Conservation (phyloP, 2,329 filamentous ascomycete genomes). For the Boeremia exigua region DNA sequence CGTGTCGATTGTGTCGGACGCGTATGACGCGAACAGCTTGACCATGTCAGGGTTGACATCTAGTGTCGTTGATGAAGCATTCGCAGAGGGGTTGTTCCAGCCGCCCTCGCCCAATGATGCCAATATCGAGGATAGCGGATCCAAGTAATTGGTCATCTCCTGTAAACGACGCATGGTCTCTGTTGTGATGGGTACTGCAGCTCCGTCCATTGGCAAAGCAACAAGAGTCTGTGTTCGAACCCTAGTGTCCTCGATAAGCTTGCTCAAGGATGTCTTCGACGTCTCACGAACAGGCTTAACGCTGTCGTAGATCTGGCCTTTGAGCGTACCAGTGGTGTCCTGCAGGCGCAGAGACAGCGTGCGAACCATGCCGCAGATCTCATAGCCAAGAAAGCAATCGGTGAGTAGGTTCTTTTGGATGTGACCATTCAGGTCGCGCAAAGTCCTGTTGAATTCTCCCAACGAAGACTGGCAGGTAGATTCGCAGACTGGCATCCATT, state of each 20-base stretch:
- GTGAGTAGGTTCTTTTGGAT: constrained; percentile 85
- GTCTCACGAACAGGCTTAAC: constrained; percentile 91
- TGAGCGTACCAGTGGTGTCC: constrained; percentile 82
- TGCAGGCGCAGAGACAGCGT: constrained; percentile 80
- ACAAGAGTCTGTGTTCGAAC: constrained; percentile 70
- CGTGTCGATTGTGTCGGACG: constrained; percentile 83
- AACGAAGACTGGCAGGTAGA: constrained; percentile 79
- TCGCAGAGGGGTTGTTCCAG: constrained; percentile 66
- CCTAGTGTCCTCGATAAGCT: constrained; percentile 83
- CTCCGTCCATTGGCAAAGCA: constrained; percentile 77
- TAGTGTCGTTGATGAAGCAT: constrained; percentile 68
- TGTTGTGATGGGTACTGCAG: constrained; percentile 75
- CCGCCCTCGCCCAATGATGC: constrained; percentile 91
- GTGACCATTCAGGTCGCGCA: constrained; percentile 87
- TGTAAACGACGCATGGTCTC: constrained; percentile 88
- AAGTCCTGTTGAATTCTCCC: constrained; percentile 80
- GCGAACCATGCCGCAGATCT: constrained; percentile 90
- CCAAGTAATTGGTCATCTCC: constrained; percentile 84
- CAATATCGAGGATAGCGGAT: constrained; percentile 86
- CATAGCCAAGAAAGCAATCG: constrained; percentile 94
- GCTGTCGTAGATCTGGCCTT: constrained; percentile 80
- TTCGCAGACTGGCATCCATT: constrained; percentile 81
- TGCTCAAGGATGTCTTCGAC: constrained; percentile 81
- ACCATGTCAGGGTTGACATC: constrained; percentile 89
- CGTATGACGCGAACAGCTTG: constrained; percentile 88